phyloP scores from a whole-genome alignment of 2,329 filamentous ascomycete genomes.

The Neonectria neomacrospora region DNA sequence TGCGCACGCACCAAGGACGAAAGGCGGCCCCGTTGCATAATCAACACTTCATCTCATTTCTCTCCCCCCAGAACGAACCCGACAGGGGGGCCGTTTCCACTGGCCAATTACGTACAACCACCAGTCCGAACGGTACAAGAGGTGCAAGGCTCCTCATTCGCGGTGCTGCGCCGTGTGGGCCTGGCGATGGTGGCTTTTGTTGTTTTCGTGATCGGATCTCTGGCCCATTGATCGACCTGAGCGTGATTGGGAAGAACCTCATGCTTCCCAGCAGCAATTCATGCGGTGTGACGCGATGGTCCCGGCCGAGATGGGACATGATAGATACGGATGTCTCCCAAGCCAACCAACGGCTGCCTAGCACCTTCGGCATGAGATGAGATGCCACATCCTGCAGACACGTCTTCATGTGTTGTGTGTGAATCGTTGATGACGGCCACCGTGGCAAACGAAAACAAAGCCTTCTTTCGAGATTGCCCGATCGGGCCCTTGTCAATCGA shows the following conservation, averaged over 20 bases:
- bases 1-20: not conserved
- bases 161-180: not conserved
- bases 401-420: not conserved
- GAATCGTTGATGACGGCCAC: no score
- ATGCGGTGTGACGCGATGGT: not conserved
- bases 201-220: conserved; percentile 31
- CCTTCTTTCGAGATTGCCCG: no score
- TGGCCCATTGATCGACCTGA: conserved; percentile 32
- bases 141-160: not conserved
- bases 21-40: conserved; percentile 28
- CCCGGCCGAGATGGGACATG: not conserved
- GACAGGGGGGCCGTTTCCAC: conserved; percentile 22
- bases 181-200: conserved; percentile 9
- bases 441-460: no score
- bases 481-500: not conserved
- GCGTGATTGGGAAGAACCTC: conserved; percentile 20
- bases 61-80: conserved; percentile 7
- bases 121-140: conserved; percentile 17
- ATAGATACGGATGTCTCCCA: not conserved
- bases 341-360: conserved; percentile 32
- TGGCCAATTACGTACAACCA: conserved; percentile 21
- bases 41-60: conserved; percentile 38
- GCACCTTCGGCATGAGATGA: conserved; percentile 3
- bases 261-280: conserved; percentile 3
- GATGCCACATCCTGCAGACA: conserved; percentile 29